These are phyloP conservation scores for Pilatotrama ljubarskyi DNA, from an alignment of 768 basidiomycete genomes.

Conservation along the genomic window DNA sequence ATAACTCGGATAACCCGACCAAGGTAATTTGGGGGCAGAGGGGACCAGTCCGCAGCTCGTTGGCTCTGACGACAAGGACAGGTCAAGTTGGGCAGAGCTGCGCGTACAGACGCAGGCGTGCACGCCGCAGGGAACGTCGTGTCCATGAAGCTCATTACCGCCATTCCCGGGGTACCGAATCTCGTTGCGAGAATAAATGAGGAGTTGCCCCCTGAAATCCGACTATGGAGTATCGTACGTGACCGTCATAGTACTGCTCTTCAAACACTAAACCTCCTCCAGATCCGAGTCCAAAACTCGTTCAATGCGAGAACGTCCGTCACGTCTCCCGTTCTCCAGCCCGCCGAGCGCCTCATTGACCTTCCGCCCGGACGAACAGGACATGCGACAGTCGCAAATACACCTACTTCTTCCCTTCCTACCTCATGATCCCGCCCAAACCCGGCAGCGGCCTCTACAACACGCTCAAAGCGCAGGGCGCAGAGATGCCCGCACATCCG, in stretches of 20 bases:
- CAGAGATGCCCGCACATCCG: slow-evolving; percentile 38
- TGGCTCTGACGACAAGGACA: slow-evolving; percentile 30
- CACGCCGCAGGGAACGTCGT: slow-evolving; percentile 96
- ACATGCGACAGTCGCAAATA: slow-evolving; percentile 95
- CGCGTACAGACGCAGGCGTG: slow-evolving; percentile 95
- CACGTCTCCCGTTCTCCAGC: not conserved
- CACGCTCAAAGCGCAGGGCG: slow-evolving; percentile 38
- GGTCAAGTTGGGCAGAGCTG: slow-evolving; percentile 86
- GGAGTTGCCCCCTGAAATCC: slow-evolving; percentile 86
- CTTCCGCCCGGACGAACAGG: slow-evolving; percentile 40
- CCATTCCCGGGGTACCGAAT: slow-evolving; percentile 69
- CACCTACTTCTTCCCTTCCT: slow-evolving; percentile 95
- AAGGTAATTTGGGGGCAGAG: slow-evolving; percentile 53
- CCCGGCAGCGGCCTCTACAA: slow-evolving; percentile 65
- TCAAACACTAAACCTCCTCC: not conserved
- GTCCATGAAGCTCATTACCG: slow-evolving; percentile 84
- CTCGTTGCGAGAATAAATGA: slow-evolving; percentile 76
- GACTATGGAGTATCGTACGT: slow-evolving; percentile 88
- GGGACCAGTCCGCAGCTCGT: not conserved
- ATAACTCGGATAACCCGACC: slow-evolving; percentile 87
- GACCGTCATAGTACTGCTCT: not conserved
- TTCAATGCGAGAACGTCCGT: slow-evolving; percentile 77
- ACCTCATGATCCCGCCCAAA: slow-evolving; percentile 88
- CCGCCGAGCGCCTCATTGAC: not conserved
- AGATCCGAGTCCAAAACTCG: slow-evolving; percentile 76